Percentiles rank a stretch among this genome's conserved stretches.
These are phyloP conservation scores for Globisporangium heterothallicum DNA, from an alignment of 352 stramenopile species.

Conservation along the genomic window DNA sequence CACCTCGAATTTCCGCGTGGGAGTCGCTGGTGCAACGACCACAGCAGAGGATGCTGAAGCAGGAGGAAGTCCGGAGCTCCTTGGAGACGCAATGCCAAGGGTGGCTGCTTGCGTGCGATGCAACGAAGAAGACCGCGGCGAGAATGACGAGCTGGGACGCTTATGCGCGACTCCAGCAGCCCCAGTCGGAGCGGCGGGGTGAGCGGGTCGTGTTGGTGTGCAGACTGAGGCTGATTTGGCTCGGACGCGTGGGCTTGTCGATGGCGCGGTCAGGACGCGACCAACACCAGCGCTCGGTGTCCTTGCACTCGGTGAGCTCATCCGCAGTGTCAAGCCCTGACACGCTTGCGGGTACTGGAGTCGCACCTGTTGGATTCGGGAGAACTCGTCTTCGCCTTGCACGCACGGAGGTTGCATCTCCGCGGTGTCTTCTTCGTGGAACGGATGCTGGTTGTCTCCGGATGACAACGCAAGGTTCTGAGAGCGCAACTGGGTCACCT, in stretches of 20 bases:
- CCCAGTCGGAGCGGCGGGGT: not conserved
- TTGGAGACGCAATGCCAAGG: not conserved
- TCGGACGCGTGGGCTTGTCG: slow-evolving; percentile 20
- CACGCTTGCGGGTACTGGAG: not conserved
- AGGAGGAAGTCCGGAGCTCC: slow-evolving; percentile 13
- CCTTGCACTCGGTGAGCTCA: not conserved
- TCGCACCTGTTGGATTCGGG: no score
- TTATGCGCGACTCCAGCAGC: slow-evolving; percentile 6
- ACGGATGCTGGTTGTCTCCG: slow-evolving; percentile 3
- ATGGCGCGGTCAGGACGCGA: slow-evolving; percentile 3
- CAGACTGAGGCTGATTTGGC: slow-evolving; percentile 29
- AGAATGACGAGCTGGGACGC: slow-evolving; percentile 44
- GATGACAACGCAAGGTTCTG: not conserved
- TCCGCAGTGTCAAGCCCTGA: not conserved
- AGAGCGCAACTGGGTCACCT: slow-evolving; percentile 29
- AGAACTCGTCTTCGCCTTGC: no score
- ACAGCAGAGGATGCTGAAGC: not conserved
- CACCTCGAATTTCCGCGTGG: slow-evolving; percentile 43
- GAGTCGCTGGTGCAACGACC: not conserved
- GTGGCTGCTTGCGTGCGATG: not conserved
- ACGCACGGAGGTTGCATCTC: not conserved
- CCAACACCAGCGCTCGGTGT: not conserved
- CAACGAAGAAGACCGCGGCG: slow-evolving; percentile 22
- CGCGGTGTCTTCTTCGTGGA: not conserved
- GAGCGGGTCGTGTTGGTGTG: slow-evolving; percentile 12